Conservation (phyloP, 2,329 filamentous ascomycete species). For the Helicocarpus griseus region DNA sequence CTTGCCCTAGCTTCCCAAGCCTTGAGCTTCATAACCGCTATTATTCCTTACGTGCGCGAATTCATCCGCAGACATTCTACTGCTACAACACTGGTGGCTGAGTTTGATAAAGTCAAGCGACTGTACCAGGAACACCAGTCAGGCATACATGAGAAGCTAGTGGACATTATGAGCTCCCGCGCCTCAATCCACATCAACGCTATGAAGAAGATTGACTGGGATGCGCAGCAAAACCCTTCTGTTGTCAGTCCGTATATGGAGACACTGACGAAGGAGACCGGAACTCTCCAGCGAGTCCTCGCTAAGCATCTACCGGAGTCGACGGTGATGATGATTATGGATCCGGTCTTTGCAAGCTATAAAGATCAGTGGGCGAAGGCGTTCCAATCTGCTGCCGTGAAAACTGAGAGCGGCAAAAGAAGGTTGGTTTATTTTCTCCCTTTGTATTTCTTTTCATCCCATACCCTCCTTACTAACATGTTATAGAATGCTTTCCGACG, state of each 20-base stretch:
- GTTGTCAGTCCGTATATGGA: constrained; percentile 69
- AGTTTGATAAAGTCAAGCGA: constrained; percentile 81
- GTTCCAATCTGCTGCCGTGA: constrained; percentile 55
- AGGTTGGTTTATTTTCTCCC: constrained; percentile 50
- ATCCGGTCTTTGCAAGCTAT: constrained; percentile 73
- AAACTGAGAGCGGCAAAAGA: constrained; percentile 57
- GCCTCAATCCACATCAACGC: constrained; percentile 63
- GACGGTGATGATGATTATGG: constrained; percentile 74
- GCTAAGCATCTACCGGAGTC: constrained; percentile 70
- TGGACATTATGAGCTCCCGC: constrained; percentile 81
- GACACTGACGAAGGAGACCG: constrained; percentile 75
- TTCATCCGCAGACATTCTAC: constrained; percentile 69
- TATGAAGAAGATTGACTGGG: constrained; percentile 69
- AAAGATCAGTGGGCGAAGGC: constrained; percentile 66
- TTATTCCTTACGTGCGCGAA: constrained; percentile 85
- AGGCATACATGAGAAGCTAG: constrained; percentile 83
- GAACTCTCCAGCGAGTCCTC: constrained; percentile 72
- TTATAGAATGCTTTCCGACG: constrained; percentile 63
- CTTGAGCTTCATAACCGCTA: constrained; percentile 72
- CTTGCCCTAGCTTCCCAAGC: constrained; percentile 85
- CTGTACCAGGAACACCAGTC: constrained; percentile 82
- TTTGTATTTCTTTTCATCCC: constrained; percentile 20
- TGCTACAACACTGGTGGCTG: constrained; percentile 54
- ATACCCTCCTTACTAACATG: constrained; percentile 13
- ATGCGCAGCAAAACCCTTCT: constrained; percentile 39